phyloP scores from a whole-genome alignment of 768 basidiomycete genomes.

The Coprinopsis strossmayeri region DNA sequence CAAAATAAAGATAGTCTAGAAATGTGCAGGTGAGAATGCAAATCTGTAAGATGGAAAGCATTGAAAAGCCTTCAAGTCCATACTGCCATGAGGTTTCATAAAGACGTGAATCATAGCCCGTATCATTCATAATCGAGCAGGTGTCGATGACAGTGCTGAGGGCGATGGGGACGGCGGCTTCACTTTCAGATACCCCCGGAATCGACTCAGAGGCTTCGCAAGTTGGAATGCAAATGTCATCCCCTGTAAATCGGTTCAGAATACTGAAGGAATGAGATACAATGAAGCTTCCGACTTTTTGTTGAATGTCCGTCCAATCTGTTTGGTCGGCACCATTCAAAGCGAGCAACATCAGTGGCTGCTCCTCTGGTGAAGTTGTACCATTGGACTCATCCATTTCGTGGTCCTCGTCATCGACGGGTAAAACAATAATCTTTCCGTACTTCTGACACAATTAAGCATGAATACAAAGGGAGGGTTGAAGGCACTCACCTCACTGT shows the following conservation, averaged over 20 bases:
- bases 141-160: constrained; percentile 15
- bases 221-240: constrained; percentile 36
- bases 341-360: constrained; percentile 64
- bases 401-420: constrained; percentile 55
- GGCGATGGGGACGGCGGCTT: constrained; percentile 18
- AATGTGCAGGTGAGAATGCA: too few relatives aligned
- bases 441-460: constrained; percentile 34
- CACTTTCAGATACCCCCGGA: constrained; percentile 29
- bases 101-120: too few relatives aligned
- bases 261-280: constrained; percentile 6
- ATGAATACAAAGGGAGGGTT: not conserved
- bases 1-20: not conserved
- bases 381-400: constrained; percentile 12
- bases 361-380: constrained; percentile 23
- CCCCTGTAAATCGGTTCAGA: constrained; percentile 24
- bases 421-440: constrained; percentile 64
- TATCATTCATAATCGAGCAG: constrained; percentile 8
- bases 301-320: constrained; percentile 61
- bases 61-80: too few relatives aligned
- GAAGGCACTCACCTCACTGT: constrained; percentile 56
- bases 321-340: constrained; percentile 54
- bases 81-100: too few relatives aligned
- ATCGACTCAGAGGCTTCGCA: constrained; percentile 36
- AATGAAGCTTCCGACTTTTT: constrained; percentile 40
- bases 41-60: too few relatives aligned